Evolutionary conservation across 768 basidiomycete genomes (phyloP), one percentile per base, ranked within the genome.

Genomic region (Boletus subcaerulescens): DNA sequence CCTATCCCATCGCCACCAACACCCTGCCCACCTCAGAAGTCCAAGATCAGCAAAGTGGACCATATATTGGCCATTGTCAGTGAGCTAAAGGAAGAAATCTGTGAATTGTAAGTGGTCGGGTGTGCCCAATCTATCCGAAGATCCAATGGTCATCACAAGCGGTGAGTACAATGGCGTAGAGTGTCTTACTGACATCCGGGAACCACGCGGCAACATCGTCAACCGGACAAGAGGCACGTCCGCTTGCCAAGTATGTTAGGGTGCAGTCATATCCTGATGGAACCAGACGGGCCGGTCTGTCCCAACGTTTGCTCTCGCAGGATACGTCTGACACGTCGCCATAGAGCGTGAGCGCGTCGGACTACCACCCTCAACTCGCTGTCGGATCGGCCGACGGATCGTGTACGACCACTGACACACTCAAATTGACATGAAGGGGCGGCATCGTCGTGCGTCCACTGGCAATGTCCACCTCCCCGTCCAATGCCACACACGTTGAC

Each of bases 301-400:
- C n/a, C 18, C 1, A 9, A n/a, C 48, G n/a, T 39, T 33, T 32
- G 11, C 12, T 38, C 5, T 29, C 6, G 17, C 10, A 20, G 17
- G 20, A 14, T 6, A 6, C 2, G 12, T 29, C n/a, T 43, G 45
- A 55, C 41, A 8, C 22, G 6, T 46, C 5, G 15, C 15, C 15
- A 14, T 62, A 95, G 94, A 82, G 78, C 52, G 69, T 94, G 26
- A 75, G 79, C 52, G 77, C 84, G 1, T 96, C 94, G 0, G 89
- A 96, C 44, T 88, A 86, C 63, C 96, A 98, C 62, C 87, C 93
- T 6, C 91, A 93, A 66, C 71, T 96, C 5, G 89, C 88, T 0
- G 80, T 87, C 14, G 91, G 87, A 7, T 85, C 88, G 7, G 84
- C 91, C 1, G 96, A 98, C 71, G 96, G 96, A 1, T 76, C 84